Conservation (phyloP, 768 basidiomycete species). For the Rhodosporidiobolus sp. region DNA sequence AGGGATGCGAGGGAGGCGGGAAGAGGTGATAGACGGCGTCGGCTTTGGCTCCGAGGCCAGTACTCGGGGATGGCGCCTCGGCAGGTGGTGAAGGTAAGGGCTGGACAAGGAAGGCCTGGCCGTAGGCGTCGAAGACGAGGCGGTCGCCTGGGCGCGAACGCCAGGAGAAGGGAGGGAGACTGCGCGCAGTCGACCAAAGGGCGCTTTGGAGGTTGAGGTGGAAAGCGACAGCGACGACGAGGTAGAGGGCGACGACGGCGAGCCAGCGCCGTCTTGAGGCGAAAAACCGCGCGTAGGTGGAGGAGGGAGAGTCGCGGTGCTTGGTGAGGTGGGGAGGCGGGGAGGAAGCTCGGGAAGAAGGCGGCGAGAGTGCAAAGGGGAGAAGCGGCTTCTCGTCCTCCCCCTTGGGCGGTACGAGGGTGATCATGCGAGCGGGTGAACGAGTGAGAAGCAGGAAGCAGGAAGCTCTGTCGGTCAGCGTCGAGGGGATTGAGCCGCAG, state of each 20-base stretch:
- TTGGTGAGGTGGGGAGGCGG: not conserved
- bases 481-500: no score
- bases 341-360: not conserved
- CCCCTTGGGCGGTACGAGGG: not conserved
- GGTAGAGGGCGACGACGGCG: not conserved
- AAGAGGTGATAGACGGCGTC: constrained; percentile 37
- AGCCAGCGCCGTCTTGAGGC: not conserved
- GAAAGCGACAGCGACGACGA: not conserved
- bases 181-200: not conserved
- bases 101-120: not conserved
- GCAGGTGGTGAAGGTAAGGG: not conserved
- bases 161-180: not conserved
- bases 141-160: not conserved
- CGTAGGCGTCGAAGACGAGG: not conserved
- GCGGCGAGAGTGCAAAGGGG: not conserved
- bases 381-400: constrained; percentile 10
- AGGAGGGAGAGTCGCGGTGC: not conserved
- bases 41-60: constrained; percentile 30
- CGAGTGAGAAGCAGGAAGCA: not conserved
- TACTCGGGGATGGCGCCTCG: not conserved
- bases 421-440: not conserved
- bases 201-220: not conserved
- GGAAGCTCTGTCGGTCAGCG: no score
- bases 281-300: not conserved
- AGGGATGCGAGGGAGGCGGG: not conserved